Percentiles rank a stretch among this genome's conserved stretches.
These are phyloP conservation scores for Aspergillus latus DNA, from an alignment of 2,329 filamentous ascomycete genomes.

Conservation along the genomic window DNA sequence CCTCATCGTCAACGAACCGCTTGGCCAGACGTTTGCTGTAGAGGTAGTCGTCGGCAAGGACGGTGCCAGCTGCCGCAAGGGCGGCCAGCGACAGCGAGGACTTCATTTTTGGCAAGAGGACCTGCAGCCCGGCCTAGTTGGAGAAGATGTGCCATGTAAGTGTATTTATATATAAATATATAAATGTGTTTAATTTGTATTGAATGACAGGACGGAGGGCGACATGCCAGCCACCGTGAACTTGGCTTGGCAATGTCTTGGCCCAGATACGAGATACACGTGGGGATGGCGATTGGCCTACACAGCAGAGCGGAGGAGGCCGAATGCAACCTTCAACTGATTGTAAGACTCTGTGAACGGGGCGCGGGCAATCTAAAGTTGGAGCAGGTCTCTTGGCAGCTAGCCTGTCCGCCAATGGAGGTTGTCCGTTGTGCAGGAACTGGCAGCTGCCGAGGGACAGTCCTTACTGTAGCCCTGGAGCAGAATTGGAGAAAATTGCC, in stretches of 20 bases:
- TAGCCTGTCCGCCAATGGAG: too few relatives aligned
- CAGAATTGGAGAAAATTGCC: too few relatives aligned
- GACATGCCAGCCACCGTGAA: background rate
- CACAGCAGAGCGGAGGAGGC: background rate
- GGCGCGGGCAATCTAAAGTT: too few relatives aligned
- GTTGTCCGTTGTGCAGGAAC: too few relatives aligned
- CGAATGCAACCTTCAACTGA: background rate
- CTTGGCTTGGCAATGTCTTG: background rate
- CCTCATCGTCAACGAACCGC: constrained; percentile 5
- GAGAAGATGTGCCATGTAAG: too few relatives aligned
- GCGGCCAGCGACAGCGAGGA: constrained; percentile 2
- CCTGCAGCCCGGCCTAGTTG: background rate
- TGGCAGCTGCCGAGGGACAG: too few relatives aligned
- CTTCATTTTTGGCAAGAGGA: background rate
- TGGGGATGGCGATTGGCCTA: background rate
- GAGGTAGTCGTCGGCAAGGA: constrained; percentile 6
- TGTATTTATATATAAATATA: too few relatives aligned
- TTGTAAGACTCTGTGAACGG: too few relatives aligned
- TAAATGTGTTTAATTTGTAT: too few relatives aligned
- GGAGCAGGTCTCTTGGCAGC: too few relatives aligned
- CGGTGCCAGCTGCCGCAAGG: background rate
- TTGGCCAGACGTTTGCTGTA: constrained; percentile 5
- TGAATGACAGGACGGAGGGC: too few relatives aligned
- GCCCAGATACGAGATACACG: background rate
- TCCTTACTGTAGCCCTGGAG: too few relatives aligned